Conservation (phyloP, 2,329 filamentous ascomycete species). For the Clonostachys chloroleuca region DNA sequence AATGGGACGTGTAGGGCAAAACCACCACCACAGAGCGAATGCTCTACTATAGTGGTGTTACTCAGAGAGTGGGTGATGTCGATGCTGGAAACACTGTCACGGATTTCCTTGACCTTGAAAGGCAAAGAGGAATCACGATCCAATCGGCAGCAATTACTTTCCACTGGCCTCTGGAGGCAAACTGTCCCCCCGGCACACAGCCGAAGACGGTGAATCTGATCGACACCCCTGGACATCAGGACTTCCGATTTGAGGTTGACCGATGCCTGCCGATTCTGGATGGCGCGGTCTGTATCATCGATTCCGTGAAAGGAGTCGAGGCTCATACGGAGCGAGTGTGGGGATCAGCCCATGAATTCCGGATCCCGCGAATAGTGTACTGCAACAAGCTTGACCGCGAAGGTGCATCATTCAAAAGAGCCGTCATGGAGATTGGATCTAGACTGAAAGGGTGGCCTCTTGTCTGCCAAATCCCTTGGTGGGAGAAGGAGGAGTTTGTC, state of each 20-base stretch:
- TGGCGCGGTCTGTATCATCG: slow-evolving; percentile 87
- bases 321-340: slow-evolving; percentile 97
- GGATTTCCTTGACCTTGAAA: slow-evolving; percentile 90
- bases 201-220: slow-evolving; percentile 82
- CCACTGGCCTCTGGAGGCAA: slow-evolving; percentile 69
- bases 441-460: slow-evolving; percentile 81
- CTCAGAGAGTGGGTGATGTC: slow-evolving; percentile 83
- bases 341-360: slow-evolving; percentile 81
- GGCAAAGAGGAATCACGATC: slow-evolving; percentile 91
- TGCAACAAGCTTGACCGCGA: slow-evolving; percentile 78
- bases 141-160: slow-evolving; percentile 97
- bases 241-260: slow-evolving; percentile 95
- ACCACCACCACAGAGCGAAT: slow-evolving; percentile 98
- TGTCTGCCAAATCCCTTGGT: slow-evolving; percentile 95
- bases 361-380: slow-evolving; percentile 75
- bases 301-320: slow-evolving; percentile 90
- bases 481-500: slow-evolving; percentile 73
- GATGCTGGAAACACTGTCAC: slow-evolving; percentile 96
- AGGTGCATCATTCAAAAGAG: slow-evolving; percentile 75
- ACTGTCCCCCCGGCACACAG: slow-evolving; percentile 28
- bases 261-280: slow-evolving; percentile 85
- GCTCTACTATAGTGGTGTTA: slow-evolving; percentile 94
- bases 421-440: slow-evolving; percentile 79
- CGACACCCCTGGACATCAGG: slow-evolving; percentile 93
- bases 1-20: slow-evolving; percentile 60